Evolutionary conservation across 129 eudicot species (phyloP).

Genomic region (Flaveria sonorensis): DNA sequence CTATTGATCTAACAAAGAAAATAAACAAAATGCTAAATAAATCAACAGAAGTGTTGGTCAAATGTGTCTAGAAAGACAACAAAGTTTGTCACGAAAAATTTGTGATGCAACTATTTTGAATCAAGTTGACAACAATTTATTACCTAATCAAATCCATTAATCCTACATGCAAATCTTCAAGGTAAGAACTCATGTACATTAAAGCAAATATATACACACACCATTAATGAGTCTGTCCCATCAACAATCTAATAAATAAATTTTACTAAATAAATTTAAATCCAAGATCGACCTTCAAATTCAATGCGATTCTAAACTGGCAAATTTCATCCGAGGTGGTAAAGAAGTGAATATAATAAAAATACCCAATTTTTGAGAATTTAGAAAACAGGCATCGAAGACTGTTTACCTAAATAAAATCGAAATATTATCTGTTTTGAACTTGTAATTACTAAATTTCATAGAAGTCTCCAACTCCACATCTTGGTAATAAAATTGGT

Average conservation of each 20-base stretch:
- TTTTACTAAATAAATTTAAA: background rate
- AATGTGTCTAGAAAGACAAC: background rate
- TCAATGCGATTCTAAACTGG: background rate
- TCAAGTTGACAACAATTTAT: conserved; percentile 6
- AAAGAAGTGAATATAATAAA: background rate
- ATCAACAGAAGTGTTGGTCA: background rate
- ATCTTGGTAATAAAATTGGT: no score
- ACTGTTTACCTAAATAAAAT: conserved; percentile 22
- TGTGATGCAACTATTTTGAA: conserved; percentile 26
- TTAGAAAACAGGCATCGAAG: background rate
- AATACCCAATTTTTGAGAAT: conserved; percentile 1
- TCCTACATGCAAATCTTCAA: background rate
- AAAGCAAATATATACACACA: background rate
- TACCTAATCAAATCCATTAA: conserved; percentile 17
- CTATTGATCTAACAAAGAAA: background rate
- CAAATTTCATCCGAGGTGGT: background rate
- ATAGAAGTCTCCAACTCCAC: no score
- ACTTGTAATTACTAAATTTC: no score
- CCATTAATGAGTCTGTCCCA: background rate
- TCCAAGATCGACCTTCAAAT: background rate
- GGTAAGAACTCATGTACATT: background rate
- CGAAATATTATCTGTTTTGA: conserved; percentile 4
- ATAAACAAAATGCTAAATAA: background rate
- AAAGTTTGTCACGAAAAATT: conserved; percentile 2
- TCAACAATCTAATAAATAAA: background rate